Evolutionary conservation across 345 rosid species (phyloP), one percentile per base, ranked within the genome.

Genomic region (Pistacia vera): DNA sequence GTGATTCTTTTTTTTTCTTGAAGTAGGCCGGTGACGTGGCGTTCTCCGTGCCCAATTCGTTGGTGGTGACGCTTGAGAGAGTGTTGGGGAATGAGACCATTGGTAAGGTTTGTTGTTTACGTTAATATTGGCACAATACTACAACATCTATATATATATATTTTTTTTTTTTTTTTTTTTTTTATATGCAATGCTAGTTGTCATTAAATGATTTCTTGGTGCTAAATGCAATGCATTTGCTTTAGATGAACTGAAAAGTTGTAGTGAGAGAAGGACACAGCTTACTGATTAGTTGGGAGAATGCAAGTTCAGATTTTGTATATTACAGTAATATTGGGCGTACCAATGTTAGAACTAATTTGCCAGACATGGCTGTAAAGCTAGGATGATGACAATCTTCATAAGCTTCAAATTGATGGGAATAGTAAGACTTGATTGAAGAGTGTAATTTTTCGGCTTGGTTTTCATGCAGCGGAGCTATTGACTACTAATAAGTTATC

Each of bases 51-150:
- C 97, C 97, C 20, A 84, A 90, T 79, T 88, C 97, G 10, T 80
- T 95, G 82, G 93, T 95, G 44, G 99, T 93, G 77, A 95, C 99
- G 25, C 93, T 95, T 2, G 99, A 93, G 81, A 89, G 99, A 88
- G 99, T 95, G 4, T 70, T 95, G 79, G 99, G 99, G 65, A 95
- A 95, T 73, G 97, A 95, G 90, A 89, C 90, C 75, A 81, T 95
- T 71, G 99, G 99, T 95, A 93, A 81, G 81, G 81, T 81, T 80
- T 84, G 67, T 57, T 79, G 51, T 59, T 41, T 75, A 16, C 13
- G 57, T 54, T 54, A 54, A 14, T 54, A 4, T 54, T 8, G 36
- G 36, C 35, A 35, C 48, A 48, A 18, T 5, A 16, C 9, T 52
- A 30, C 25, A 68, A 17, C 22, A 68, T 28, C 14, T 17, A 30